A percentile compares a stretch with the other conserved stretches of the same genome.
Conservation (phyloP, 257 asterid genomes). For the Catharanthus roseus region DNA sequence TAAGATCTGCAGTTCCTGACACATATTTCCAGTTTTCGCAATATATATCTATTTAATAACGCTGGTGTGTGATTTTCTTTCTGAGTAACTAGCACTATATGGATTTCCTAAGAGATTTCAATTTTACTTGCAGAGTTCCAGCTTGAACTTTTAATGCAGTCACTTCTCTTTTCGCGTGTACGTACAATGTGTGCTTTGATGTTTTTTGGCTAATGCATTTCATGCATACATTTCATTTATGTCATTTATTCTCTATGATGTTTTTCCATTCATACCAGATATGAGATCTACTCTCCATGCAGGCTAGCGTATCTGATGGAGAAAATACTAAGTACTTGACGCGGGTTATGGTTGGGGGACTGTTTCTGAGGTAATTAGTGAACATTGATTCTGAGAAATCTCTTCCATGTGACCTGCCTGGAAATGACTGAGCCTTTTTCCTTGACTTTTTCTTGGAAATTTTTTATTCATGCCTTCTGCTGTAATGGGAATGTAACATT, state of each 20-base stretch:
- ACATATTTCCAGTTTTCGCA: not conserved
- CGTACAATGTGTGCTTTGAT: conserved; percentile 7
- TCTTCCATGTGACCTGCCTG: conserved; percentile 1
- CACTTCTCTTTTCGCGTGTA: conserved; percentile 91
- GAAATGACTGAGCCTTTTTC: not conserved
- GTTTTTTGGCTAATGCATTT: not conserved
- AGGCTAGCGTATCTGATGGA: conserved; percentile 90
- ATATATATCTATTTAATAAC: not conserved
- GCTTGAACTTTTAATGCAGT: conserved; percentile 97
- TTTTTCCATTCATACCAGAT: not conserved
- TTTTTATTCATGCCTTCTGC: not conserved
- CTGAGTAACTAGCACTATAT: not conserved
- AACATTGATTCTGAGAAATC: not conserved
- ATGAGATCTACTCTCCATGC: conserved; percentile 33
- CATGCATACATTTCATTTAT: not conserved
- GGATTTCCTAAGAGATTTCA: conserved; percentile 3
- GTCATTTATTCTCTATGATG: not conserved
- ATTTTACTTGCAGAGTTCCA: conserved; percentile 72
- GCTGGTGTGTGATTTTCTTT: not conserved
- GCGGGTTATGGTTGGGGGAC: conserved; percentile 69
- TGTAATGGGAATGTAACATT: not conserved
- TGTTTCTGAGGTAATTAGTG: conserved; percentile 68
- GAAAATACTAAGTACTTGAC: conserved; percentile 66
- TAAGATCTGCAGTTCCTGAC: not conserved
- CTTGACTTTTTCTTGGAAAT: not conserved